Evolutionary conservation across 2,329 filamentous ascomycete genomes (phyloP), one percentile per base, ranked within the genome.

Genomic region (Alternaria sp.): DNA sequence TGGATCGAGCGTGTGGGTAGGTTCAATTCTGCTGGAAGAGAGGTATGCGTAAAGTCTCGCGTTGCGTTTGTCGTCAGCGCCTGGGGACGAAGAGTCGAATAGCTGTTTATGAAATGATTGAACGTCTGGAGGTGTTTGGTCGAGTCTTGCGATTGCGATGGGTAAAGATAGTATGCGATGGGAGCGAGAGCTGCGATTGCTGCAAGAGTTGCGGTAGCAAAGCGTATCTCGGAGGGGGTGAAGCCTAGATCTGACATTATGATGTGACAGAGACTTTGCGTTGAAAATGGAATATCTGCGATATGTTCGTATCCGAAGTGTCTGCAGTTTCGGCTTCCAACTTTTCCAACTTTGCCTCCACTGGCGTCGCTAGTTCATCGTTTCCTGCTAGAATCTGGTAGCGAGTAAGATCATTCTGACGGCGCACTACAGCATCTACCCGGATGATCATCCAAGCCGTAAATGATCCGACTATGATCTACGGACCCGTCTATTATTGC

Each of bases 11-110:
- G 76, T 5, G 70, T 52, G 1, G 78, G 76, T 66, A 82, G 78
- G 7, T 74, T 74, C 8, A 83, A 72, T 79, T 80, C 43, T 70
- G 63, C 3, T 81, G 82, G 8, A 81, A 72, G 5, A 80, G 77
- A 46, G 70, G 71, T 36, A 61, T 84, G 79, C 8, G 67, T 74
- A 64, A 83, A 83, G 44, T 76, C 65, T 7, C 67, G 63, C 3
- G 78, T 72, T 24, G 80, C 76, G 4, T 73, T 69, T 7, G 70
- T 63, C 16, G 79, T 72, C 20, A 84, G 75, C n/a, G 74, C 73
- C 24, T 75, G 61, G 5, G 79, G 73, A 1, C 77, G 79, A 4
- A 81, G 77, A 34, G 77, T 80, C 46, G 72, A 69, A 59, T 83
- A 83, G 57, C 77, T 78, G 8, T 74, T 65, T 34, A 83, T 72